Conservation (phyloP, 2,329 filamentous ascomycete genomes). For the Juglanconis juglandina region DNA sequence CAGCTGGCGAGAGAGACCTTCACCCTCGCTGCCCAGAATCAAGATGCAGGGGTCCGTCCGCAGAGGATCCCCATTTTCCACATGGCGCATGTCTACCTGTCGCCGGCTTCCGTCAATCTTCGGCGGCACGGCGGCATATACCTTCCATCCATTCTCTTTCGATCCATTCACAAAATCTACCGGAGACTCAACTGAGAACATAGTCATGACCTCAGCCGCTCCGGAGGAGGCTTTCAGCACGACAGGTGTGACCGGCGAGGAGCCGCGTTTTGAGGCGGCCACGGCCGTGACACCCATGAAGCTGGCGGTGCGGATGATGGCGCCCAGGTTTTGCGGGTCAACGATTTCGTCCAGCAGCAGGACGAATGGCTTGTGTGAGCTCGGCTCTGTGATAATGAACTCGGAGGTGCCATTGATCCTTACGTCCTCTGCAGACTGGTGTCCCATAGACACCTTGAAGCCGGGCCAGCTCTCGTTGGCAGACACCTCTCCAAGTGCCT, state of each 20-base stretch:
- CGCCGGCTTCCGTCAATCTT: slow-evolving; percentile 33
- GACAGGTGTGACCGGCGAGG: slow-evolving; percentile 70
- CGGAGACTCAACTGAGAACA: slow-evolving; percentile 68
- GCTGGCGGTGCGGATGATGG: slow-evolving; percentile 80
- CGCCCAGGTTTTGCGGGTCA: slow-evolving; percentile 87
- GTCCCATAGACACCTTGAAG: slow-evolving; percentile 58
- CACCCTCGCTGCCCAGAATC: slow-evolving; percentile 78
- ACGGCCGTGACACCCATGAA: slow-evolving; percentile 89
- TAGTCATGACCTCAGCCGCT: slow-evolving; percentile 73
- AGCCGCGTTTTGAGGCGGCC: slow-evolving; percentile 69
- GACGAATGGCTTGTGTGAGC: slow-evolving; percentile 63
- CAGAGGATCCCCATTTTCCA: slow-evolving; percentile 53
- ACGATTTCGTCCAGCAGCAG: slow-evolving; percentile 72
- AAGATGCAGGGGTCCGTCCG: slow-evolving; percentile 66
- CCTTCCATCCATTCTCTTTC: slow-evolving; percentile 70
- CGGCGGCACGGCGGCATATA: slow-evolving; percentile 70
- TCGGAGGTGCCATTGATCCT: slow-evolving; percentile 65
- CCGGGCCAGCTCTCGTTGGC: slow-evolving; percentile 41
- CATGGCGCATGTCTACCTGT: slow-evolving; percentile 46
- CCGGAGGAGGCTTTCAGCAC: slow-evolving; percentile 86
- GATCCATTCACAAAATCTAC: slow-evolving; percentile 68
- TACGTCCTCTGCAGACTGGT: slow-evolving; percentile 72
- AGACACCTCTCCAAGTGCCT: slow-evolving; percentile 49
- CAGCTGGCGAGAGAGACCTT: slow-evolving; percentile 65
- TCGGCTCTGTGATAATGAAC: slow-evolving; percentile 42